phyloP scores from a whole-genome alignment of 2,329 filamentous ascomycete genomes.

The Calonectria naviculata region DNA sequence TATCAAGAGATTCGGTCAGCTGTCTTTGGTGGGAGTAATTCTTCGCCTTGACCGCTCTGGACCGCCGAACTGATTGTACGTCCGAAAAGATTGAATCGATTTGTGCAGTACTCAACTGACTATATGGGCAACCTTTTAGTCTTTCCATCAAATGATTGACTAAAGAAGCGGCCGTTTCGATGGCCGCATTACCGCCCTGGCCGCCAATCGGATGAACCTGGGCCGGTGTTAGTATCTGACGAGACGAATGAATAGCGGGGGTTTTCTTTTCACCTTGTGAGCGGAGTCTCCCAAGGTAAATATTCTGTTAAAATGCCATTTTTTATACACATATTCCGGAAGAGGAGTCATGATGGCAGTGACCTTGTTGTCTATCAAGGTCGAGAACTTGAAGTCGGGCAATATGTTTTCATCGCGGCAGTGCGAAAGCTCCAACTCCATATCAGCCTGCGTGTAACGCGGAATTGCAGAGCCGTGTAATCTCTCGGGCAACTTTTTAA shows the following conservation, averaged over 20 bases:
- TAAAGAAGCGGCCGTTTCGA: slow-evolving; percentile 19
- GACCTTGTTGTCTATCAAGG: slow-evolving; percentile 26
- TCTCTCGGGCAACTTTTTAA: slow-evolving; percentile 5
- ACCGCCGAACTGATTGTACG: neutral
- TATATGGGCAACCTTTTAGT: neutral
- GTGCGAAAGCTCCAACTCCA: neutral
- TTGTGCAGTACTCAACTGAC: neutral
- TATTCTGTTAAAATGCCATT: slow-evolving; percentile 52
- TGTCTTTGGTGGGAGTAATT: slow-evolving; percentile 16
- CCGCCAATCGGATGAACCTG: slow-evolving; percentile 18
- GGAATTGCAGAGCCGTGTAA: slow-evolving; percentile 16
- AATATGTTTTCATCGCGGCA: neutral
- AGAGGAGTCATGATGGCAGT: slow-evolving; percentile 45
- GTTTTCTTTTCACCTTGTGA: slow-evolving; percentile 48
- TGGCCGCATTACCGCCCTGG: slow-evolving; percentile 22
- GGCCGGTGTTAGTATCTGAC: neutral
- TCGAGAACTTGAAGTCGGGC: slow-evolving; percentile 4
- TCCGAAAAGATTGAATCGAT: neutral
- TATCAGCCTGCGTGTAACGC: slow-evolving; percentile 9
- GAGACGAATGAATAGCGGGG: too few relatives aligned
- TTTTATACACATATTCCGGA: slow-evolving; percentile 49
- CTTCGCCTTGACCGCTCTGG: neutral
- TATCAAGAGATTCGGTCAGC: slow-evolving; percentile 11
- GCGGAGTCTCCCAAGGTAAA: slow-evolving; percentile 54
- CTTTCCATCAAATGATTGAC: neutral